Evolutionary conservation across 148 eudicot species (phyloP).

Genomic region (Chenopodium suecicum): DNA sequence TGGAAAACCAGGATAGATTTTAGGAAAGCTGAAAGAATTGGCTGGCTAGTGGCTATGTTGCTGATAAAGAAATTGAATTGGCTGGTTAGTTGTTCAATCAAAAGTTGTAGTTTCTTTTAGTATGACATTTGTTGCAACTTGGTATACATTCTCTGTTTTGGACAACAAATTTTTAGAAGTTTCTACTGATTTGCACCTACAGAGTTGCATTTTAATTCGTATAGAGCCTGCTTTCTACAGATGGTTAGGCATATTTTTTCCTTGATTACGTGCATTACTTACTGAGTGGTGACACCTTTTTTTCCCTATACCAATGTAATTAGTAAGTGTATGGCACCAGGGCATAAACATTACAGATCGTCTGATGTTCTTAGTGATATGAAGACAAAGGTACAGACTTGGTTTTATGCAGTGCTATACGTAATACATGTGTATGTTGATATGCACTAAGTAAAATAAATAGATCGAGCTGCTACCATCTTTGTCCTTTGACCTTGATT

Average conservation of each 20-base stretch:
- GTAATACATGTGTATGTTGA: not conserved
- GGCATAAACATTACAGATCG: not conserved
- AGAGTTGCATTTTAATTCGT: not conserved
- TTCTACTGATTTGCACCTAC: no score
- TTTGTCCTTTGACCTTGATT: not conserved
- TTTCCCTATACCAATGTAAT: not conserved
- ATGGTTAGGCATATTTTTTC: not conserved
- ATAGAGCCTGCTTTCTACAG: not conserved
- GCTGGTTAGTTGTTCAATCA: conserved; percentile 40
- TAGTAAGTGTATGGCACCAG: no score
- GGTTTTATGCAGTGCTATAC: not conserved
- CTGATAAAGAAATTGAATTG: conserved; percentile 66
- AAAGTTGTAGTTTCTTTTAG: not conserved
- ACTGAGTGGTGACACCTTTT: not conserved
- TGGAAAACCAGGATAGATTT: conserved; percentile 59
- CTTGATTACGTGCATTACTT: not conserved
- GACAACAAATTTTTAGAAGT: not conserved
- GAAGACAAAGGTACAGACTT: conserved; percentile 55
- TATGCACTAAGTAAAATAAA: not conserved
- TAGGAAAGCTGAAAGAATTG: conserved; percentile 59
- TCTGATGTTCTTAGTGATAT: conserved; percentile 66
- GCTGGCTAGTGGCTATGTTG: conserved; percentile 39
- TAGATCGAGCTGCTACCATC: not conserved
- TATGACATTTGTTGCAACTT: not conserved
- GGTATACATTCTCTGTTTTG: not conserved